phyloP scores from a whole-genome alignment of 148 eudicot genomes.

The Amaranthus hypochondriacus region DNA sequence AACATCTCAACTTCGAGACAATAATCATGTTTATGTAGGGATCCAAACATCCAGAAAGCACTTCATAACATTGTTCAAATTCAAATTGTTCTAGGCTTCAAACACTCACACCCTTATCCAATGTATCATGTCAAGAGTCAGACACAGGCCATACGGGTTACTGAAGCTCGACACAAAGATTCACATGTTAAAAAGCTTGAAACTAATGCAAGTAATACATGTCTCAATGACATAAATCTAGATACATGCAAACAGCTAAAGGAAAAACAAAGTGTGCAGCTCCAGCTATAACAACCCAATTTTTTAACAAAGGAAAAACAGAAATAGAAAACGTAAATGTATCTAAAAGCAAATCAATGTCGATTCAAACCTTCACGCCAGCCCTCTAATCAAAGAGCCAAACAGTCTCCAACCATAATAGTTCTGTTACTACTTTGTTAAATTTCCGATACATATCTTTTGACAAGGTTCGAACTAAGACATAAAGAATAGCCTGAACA shows the following conservation, averaged over 20 bases:
- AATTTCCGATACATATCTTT: slow-evolving; percentile 50
- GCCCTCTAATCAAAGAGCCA: slow-evolving; percentile 97
- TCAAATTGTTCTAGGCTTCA: background rate
- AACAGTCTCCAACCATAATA: slow-evolving; percentile 63
- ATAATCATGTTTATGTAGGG: background rate
- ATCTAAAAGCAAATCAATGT: background rate
- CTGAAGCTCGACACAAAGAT: background rate
- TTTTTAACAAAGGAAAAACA: slow-evolving; percentile 2
- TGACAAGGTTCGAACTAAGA: slow-evolving; percentile 62
- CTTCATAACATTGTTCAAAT: background rate
- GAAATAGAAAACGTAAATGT: background rate
- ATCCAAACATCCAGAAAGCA: background rate
- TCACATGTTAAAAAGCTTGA: background rate
- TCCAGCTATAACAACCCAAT: slow-evolving; percentile 38
- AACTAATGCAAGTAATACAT: slow-evolving; percentile 24
- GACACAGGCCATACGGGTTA: background rate
- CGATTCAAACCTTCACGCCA: slow-evolving; percentile 44
- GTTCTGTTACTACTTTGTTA: slow-evolving; percentile 49
- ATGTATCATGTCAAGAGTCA: background rate
- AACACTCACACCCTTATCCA: background rate
- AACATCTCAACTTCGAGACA: background rate
- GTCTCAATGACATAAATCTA: slow-evolving; percentile 36
- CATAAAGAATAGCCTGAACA: slow-evolving; percentile 55
- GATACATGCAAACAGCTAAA: background rate
- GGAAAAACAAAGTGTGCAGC: slow-evolving; percentile 23